Evolutionary conservation across 768 basidiomycete genomes (phyloP).

Genomic region (Lanmaoa pseudosensibilis): DNA sequence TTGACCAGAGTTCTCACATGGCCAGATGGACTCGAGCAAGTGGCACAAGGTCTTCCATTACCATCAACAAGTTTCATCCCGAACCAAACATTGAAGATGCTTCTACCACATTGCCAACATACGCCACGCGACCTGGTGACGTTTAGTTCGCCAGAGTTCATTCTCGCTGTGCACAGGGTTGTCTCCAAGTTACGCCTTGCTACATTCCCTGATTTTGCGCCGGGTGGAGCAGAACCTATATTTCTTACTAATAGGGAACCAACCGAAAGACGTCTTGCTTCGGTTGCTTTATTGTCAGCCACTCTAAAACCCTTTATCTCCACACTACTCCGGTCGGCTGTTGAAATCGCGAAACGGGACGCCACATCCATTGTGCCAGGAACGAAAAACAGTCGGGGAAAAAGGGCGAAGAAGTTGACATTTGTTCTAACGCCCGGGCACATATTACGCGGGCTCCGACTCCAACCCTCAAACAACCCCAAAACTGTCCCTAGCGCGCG

Average conservation of each 20-base stretch:
- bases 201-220: conserved; percentile 18
- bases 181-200: conserved; percentile 21
- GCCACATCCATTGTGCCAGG: conserved; percentile 23
- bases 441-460: conserved; percentile 38
- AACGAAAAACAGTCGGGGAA: conserved; percentile 20
- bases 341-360: conserved; percentile 35
- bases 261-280: conserved; percentile 32
- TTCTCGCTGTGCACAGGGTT: conserved; percentile 28
- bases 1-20: conserved; percentile 15
- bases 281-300: conserved; percentile 39
- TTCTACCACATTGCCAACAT: conserved; percentile 16
- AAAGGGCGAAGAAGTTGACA: conserved; percentile 24
- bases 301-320: conserved; percentile 34
- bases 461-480: conserved; percentile 5
- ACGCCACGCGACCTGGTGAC: conserved; percentile 24
- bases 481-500: conserved; percentile 3
- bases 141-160: conserved; percentile 27
- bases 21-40: conserved; percentile 19
- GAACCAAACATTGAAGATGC: conserved; percentile 1
- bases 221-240: conserved; percentile 4
- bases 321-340: conserved; percentile 33
- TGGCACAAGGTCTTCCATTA: conserved; percentile 8
- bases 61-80: background rate
- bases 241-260: conserved; percentile 15
- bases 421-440: conserved; percentile 41